These are phyloP conservation scores for Exophiala alcalophila DNA, from an alignment of 2,329 filamentous ascomycete genomes.

Conservation along the genomic window DNA sequence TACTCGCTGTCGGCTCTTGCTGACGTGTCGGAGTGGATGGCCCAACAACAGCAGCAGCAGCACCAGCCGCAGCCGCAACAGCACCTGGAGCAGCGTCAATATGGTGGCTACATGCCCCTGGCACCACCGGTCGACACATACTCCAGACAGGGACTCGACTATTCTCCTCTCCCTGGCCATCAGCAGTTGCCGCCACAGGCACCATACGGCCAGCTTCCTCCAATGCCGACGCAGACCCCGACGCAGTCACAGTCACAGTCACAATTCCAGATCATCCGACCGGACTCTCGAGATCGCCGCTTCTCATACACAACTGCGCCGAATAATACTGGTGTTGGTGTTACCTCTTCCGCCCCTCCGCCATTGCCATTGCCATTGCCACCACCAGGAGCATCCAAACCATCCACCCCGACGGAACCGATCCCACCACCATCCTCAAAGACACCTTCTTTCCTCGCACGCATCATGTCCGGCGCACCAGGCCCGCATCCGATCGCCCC, in stretches of 20 bases:
- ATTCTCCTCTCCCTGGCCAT: constrained; percentile 12
- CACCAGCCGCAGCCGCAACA: no score
- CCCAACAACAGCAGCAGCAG: constrained; percentile 14
- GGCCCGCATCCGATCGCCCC: constrained; percentile 26
- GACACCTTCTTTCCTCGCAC: not conserved
- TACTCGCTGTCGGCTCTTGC: constrained; percentile 28
- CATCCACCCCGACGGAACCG: no score
- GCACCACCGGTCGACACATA: constrained; percentile 19
- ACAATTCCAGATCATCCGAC: constrained; percentile 4
- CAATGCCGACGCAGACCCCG: constrained; percentile 4
- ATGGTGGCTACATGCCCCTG: constrained; percentile 23
- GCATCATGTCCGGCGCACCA: constrained; percentile 12
- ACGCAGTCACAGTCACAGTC: not conserved
- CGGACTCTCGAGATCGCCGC: constrained; percentile 3
- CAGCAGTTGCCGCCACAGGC: not conserved
- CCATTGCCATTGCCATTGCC: constrained; percentile 3
- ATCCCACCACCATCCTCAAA: no score
- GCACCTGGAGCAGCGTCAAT: constrained; percentile 11
- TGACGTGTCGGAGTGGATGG: constrained; percentile 26
- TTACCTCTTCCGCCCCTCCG: constrained; percentile 5
- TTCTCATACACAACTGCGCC: not conserved
- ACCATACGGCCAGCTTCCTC: not conserved
- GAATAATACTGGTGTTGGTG: not conserved
- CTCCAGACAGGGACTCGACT: constrained; percentile 13
- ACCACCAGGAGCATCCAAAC: not conserved